Evolutionary conservation across 306 rosid species (phyloP), one percentile per base, ranked within the genome.

Genomic region (Macrotyloma uniflorum): DNA sequence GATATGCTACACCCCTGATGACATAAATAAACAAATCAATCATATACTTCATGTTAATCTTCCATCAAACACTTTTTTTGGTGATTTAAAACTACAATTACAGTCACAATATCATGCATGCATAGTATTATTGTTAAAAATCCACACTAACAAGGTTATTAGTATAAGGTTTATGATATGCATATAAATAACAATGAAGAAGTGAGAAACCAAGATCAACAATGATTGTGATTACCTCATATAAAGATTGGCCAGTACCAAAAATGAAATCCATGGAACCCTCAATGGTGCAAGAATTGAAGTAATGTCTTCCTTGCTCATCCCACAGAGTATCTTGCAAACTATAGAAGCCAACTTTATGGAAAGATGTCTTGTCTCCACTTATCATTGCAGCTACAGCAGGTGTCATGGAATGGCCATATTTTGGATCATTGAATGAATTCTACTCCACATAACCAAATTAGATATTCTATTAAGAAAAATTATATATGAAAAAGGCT

Each of bases 251-350:
- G 22, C 79, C 98, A 22, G 82, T 47, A 5, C 98, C 98, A 58
- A 90, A 92, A 46, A 94, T 94, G 53, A 94, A 94, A 79, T 94
- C 98, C 42, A 87, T 82, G 50, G 97, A 97, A 76, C 97, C 98
- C 83, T 89, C 79, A 3, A 94, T 87, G 8, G 89, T 86, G 72
- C 98, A 94, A 19, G 8, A 80, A 4, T 84, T 73, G 51, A 79
- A 92, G 86, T 86, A 94, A 16, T 94, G 98, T 68, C 91, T 78
- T 67, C 98, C 97, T 22, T 53, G 67, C 19, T 40, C 83, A 59
- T 92, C 98, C 98, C 98, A 94, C 30, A 94, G 55, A 18, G 98
- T 94, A 69, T 94, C 98, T 84, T 94, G 98, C 46, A 94, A 24
- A 2, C 98, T 92, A 35, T 8, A 87, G 79, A 92, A 94, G 0